Evolutionary conservation across 495 filamentous ascomycete species (phyloP), one percentile per base, ranked within the genome.

Genomic region (Podospora comata): DNA sequence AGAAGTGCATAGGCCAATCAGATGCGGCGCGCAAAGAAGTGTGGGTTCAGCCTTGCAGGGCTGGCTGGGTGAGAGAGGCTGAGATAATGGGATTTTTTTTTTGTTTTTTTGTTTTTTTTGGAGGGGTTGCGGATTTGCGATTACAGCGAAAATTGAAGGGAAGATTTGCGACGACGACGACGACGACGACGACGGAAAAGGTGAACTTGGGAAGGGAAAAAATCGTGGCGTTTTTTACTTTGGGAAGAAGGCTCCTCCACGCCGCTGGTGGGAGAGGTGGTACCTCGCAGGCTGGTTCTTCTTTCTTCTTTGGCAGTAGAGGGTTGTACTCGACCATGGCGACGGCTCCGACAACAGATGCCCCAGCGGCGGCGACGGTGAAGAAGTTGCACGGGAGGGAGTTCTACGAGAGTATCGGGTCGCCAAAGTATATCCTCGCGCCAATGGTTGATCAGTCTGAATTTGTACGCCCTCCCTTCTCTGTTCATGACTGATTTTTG

Each of bases 391-490:
- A 89, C 69, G 95, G 95, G 5, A 84, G 96, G 20, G 89, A 90
- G 44, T 97, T 99, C 77, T 99, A 97, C 73, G 87, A 96, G 77
- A 95, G 91, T 72, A 87, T 99, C 65, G 95, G 96, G 15, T 92
- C 89, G 66, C 95, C 95, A 0, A 96, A 91, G 74, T 88, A 91
- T 70, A 86, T 98, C 55, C 85, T 99, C 30, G 95, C 95, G 44
- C 95, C 95, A 39, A 99, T 99, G 95, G 95, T 99, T 23, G 95
- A 98, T 71, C 91, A 97, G 75, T 97, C 93, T 4, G 96, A 99
- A 82, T 96, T 97, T 81, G 94, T 97, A 83, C 68, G 89, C 82
- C 48, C 32, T 65, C 39, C 39, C 39, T 48, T 16, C 39, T 3
- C 20, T 48, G 9, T 3, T 16, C 39, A 5, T 39, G 6, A 39